These are phyloP conservation scores for Aspergillus novoparasiticus DNA, from an alignment of 2,329 filamentous ascomycete species.

Conservation along the genomic window DNA sequence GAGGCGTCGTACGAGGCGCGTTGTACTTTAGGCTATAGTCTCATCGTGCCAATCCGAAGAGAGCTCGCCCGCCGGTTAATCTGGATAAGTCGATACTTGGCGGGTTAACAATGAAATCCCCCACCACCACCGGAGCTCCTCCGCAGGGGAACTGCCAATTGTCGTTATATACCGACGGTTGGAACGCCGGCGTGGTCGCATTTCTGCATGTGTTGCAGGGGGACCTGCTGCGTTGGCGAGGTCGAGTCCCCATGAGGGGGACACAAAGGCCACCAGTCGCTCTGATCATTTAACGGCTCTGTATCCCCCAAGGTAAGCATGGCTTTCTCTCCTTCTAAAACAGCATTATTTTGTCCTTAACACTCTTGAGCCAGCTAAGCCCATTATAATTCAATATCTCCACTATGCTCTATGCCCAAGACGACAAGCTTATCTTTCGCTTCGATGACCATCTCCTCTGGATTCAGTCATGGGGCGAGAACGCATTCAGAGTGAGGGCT, in stretches of 20 bases:
- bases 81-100: neutral
- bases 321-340: neutral
- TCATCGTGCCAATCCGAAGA: conserved; percentile 2
- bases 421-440: conserved; percentile 37
- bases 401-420: conserved; percentile 38
- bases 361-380: neutral
- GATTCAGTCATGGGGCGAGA: conserved; percentile 43
- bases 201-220: neutral
- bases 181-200: neutral
- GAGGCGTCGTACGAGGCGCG: neutral
- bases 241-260: conserved; percentile 1
- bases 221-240: neutral
- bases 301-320: neutral
- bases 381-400: neutral
- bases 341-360: neutral
- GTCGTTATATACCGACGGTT: conserved; percentile 6
- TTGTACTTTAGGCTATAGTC: conserved; percentile 10
- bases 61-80: conserved; percentile 11
- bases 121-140: conserved; percentile 5
- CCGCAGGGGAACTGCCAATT: conserved; percentile 2
- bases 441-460: conserved; percentile 43
- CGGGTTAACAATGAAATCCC: neutral
- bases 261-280: neutral
- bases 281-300: neutral
- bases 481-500: conserved; percentile 42